Base-by-base conservation (phyloP, 225 moss, liverwort and hornwort species). In the Polytrichum commune region DNA sequence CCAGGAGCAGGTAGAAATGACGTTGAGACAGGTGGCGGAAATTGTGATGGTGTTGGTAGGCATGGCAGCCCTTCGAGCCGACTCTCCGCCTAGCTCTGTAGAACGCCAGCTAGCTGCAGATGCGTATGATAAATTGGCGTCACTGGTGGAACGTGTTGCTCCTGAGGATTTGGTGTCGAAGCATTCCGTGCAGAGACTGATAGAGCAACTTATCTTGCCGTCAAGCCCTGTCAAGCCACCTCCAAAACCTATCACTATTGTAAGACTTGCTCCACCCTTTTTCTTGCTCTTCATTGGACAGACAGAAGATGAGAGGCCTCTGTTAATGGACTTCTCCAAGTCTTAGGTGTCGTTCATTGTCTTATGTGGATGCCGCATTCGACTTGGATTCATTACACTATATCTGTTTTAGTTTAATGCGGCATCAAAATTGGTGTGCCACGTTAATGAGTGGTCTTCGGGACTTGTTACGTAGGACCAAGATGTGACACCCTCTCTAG, bases 21-120 rank as follows among this genome's bases (percentile, higher is more conserved):
- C 82, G 0, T 74, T 96, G 57, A 73, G 71, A 70, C 89, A 86
- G 66, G 84, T 89, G 5, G 88, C 93, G 16, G 96, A 96, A 69
- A 88, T 92, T 58, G 77, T 96, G 10, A 80, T 93, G 69, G 88
- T 96, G 20, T 83, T 96, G 56, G 84, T 90, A 9, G 92, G 90
- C 4, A 88, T 96, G 78, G 84, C 86, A 23, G 72, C 77, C 62
- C 80, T 93, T 80, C 89, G 90, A 84, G 90, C 86, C 32, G 93
- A 93, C 19, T 71, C 79, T 79, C 74, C 73, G 25, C 83, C 90
- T 22, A 91, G 83, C 30, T 57, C 63, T 56, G 60, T 88, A 57
- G 93, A 96, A 85, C 82, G 77, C 60, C 81, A 89, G 35, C 76
- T 93, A 72, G 94, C 92, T 68, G 76, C 78, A 1, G 74, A 86